Percentiles rank a stretch among this genome's conserved stretches.
phyloP scores from a whole-genome alignment of 1,284 basidiomycete genomes.

The Leccinum pachyderme region DNA sequence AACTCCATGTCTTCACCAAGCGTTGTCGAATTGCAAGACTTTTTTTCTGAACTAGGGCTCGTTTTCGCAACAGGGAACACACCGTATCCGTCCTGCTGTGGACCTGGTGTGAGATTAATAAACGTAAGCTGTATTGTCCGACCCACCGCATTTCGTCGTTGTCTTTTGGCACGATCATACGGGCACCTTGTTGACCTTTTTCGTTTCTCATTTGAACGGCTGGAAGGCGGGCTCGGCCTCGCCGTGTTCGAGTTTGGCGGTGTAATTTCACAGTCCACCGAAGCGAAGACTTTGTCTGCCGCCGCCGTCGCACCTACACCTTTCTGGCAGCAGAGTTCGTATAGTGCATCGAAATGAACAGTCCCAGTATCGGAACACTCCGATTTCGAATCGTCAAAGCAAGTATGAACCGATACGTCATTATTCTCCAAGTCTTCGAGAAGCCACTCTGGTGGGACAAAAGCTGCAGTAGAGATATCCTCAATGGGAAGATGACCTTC shows the following conservation, averaged over 20 bases:
- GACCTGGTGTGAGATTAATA: neutral
- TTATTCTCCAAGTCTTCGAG: neutral
- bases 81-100: neutral
- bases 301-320: too few relatives aligned
- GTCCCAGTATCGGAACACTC: neutral
- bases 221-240: neutral
- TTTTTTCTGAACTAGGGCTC: neutral
- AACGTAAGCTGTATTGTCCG: neutral
- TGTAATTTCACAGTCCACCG: neutral
- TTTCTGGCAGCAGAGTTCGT: rapidly evolving
- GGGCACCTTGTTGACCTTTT: neutral
- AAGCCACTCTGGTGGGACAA: neutral
- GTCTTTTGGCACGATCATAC: neutral
- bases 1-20: neutral
- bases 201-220: neutral
- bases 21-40: neutral
- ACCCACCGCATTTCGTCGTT: slow-evolving; percentile 4
- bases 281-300: too few relatives aligned
- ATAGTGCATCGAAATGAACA: neutral
- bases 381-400: neutral
- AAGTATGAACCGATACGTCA: neutral
- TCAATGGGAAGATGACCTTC: neutral
- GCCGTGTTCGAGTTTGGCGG: neutral
- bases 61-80: neutral
- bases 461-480: neutral